Conservation (phyloP, 202 grass and related monocot species). For the Setaria italica region DNA sequence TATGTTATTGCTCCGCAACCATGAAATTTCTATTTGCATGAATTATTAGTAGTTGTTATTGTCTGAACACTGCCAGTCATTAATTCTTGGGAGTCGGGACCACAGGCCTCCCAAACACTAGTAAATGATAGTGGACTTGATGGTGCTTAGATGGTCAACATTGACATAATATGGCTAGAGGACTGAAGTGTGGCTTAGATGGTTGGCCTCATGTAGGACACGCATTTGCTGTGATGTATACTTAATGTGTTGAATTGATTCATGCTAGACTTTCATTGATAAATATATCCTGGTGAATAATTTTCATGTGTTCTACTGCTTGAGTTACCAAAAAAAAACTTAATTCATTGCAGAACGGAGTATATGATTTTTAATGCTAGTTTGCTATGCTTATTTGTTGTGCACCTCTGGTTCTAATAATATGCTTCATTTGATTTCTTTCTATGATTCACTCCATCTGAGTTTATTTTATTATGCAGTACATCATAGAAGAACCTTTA, state of each 20-base stretch:
- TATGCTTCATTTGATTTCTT: neutral
- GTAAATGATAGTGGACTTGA: neutral
- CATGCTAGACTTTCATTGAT: neutral
- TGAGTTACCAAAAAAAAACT: neutral
- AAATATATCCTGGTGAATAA: neutral
- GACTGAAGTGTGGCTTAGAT: constrained; percentile 25
- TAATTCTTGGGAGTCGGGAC: neutral
- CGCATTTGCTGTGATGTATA: constrained; percentile 7
- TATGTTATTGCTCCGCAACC: neutral
- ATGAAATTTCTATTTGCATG: neutral
- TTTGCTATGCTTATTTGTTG: neutral
- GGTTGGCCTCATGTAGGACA: neutral
- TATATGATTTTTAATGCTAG: neutral
- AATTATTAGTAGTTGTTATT: neutral
- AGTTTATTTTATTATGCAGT: neutral
- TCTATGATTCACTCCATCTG: neutral
- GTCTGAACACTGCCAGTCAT: neutral
- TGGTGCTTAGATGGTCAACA: neutral
- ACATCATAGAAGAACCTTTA: neutral
- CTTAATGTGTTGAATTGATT: neutral
- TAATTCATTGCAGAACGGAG: neutral
- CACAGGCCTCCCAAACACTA: neutral
- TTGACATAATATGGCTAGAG: neutral
- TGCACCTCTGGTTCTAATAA: neutral
- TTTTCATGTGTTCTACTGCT: neutral